A percentile compares a stretch with the other conserved stretches of the same genome.
These are phyloP conservation scores for Trichomonas gallinae DNA, from an alignment of 208 protist genomes.

Conservation along the genomic window DNA sequence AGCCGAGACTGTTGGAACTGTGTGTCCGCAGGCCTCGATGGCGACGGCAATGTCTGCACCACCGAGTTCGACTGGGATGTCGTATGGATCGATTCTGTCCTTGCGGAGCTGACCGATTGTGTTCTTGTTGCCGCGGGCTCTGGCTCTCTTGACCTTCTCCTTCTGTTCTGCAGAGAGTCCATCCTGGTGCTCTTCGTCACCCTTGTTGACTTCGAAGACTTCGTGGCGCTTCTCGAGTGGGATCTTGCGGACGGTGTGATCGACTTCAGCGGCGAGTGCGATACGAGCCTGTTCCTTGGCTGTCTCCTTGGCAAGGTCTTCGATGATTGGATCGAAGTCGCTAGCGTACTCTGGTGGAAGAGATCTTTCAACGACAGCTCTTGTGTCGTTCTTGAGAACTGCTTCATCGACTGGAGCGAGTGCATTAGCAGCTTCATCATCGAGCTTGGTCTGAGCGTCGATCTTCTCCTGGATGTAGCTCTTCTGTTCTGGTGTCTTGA, in stretches of 20 bases:
- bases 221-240: neutral
- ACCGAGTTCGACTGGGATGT: neutral
- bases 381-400: neutral
- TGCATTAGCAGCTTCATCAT: neutral
- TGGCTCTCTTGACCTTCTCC: neutral
- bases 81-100: neutral
- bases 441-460: neutral
- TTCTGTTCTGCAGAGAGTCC: neutral
- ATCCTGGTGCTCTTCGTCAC: neutral
- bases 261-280: neutral
- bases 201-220: neutral
- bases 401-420: neutral
- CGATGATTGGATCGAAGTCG: neutral
- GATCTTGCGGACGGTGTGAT: neutral
- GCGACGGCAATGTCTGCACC: neutral
- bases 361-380: neutral
- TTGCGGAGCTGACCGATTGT: neutral
- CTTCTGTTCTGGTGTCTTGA: neutral
- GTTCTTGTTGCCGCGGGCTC: neutral
- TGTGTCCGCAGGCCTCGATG: neutral
- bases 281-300: neutral
- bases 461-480: neutral
- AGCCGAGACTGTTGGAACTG: neutral
- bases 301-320: neutral
- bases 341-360: neutral